Conservation (phyloP, 306 rosid species). For the Sindora glabra region DNA sequence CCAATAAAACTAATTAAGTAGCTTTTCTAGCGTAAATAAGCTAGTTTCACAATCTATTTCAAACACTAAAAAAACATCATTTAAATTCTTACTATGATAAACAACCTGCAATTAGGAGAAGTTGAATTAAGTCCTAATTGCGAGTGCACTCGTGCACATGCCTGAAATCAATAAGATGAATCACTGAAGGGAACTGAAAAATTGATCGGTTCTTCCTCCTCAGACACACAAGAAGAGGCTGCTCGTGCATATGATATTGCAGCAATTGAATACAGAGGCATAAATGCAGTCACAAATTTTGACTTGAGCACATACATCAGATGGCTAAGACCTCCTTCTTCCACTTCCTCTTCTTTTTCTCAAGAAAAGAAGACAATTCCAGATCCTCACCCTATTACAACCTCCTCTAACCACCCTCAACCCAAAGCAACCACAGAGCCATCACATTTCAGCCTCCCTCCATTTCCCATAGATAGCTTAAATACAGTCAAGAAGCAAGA, state of each 20-base stretch:
- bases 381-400: slow-evolving; percentile 1
- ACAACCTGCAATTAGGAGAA: too few relatives aligned
- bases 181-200: too few relatives aligned
- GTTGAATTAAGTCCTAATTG: too few relatives aligned
- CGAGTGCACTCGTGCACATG: too few relatives aligned
- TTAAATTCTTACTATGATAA: too few relatives aligned
- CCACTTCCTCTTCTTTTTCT: too few relatives aligned
- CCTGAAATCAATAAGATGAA: too few relatives aligned
- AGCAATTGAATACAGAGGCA: slow-evolving; percentile 87
- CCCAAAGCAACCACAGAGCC: slow-evolving; percentile 15
- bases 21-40: too few relatives aligned
- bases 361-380: slow-evolving; percentile 29
- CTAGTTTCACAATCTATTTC: too few relatives aligned
- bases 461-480: slow-evolving; percentile 20
- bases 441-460: slow-evolving; percentile 19
- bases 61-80: too few relatives aligned
- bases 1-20: too few relatives aligned
- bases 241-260: slow-evolving; percentile 86
- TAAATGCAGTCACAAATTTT: slow-evolving; percentile 82
- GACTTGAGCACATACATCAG: slow-evolving; percentile 74
- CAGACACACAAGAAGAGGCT: slow-evolving; percentile 96
- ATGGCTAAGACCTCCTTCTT: slow-evolving; percentile 60
- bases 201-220: too few relatives aligned
- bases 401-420: slow-evolving; percentile 22
- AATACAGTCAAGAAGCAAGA: slow-evolving; percentile 17